Base-by-base conservation (phyloP, 1,284 basidiomycete species). In the Anthracocystis panici-leucophaei region DNA sequence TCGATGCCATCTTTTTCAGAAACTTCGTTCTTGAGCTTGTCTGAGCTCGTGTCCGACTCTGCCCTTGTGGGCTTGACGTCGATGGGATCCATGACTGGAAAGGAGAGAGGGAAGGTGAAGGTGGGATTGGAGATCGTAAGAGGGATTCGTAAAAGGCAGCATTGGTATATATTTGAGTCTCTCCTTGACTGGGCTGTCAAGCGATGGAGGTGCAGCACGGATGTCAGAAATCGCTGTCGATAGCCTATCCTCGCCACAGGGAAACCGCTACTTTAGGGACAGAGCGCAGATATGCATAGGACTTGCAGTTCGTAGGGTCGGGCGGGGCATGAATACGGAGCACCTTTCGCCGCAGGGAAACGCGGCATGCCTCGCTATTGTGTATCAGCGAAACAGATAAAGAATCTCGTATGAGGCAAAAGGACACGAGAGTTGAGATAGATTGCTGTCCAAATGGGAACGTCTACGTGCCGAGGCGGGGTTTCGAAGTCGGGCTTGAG, bases 1-100 rank as follows among this genome's bases (percentile, higher is more conserved):
- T 67, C 58, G 21, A 66, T 12, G 42, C 53, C 65, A 7, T 66
- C 65, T 49, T 67, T 61, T 18, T 50, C 58, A 35, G 31, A 12
- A 5, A 44, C 18, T n/a, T 67, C 65, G 21, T 56, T 18, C 54
- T 67, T 67, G 65, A 67, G 54, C 65, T 67, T 67, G 14, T 67
- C 65, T 41, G 65, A 67, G 38, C 65, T 67, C 27, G 65, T 61
- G 42, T 67, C 65, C 35, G 58, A 61, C 42, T 31, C 53, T 38
- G 65, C 54, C 54, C 5, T 21, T 9, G 40, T 21, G 35, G 65
- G 58, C 58, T 67, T 67, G 54, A 62, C 29, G 11, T 67, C 65
- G 50, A 67, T 67, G 21, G 58, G 49, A 41, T 67, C 65, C 65
- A 67, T 67, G 54, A 20, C 33, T 46, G 9, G 21, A 12, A 20